Base-by-base conservation (phyloP, 176 grass and related monocot genomes). In the Avena insularis region DNA sequence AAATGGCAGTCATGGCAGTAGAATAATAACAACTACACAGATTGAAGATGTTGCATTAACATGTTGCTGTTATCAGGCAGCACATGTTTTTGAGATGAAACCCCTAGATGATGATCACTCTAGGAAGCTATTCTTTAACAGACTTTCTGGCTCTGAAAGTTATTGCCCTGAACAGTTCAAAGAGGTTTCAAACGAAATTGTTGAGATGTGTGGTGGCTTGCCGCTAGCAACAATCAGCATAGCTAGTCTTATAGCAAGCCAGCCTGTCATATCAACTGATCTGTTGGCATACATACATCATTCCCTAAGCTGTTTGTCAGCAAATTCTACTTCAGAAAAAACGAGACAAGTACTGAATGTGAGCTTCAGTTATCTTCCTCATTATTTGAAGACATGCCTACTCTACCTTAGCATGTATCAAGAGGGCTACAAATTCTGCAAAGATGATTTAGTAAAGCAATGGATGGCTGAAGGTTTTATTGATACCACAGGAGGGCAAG, bases 301-400 rank as follows among this genome's bases (percentile, higher is more conserved):
- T 6, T 75, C 46, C 0, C 7, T 75, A 75, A 15, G n/a, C 5
- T 74, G 12, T 74, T 50, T 49, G 1, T 75, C 12, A 1, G 6
- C 72, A 9, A 40, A 43, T 43, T 20, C 67, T 43, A 43, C 67
- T 20, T 76, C 3, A 17, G 51, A 77, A 66, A 47, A 1, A 19
- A 53, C 35, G 0, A 23, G 33, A 54, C 15, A 63, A 51, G 43
- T 15, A 35, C 0, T 85, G 16, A 36, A 36, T 2, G 15, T 65
- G 9, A 38, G 11, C 11, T 85, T 53, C 10, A 64, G 20, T 1
- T 3, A 40, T 38, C 83, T 85, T 54, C 45, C 71, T 23, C 15
- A 51, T 5, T 12, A 65, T 38, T 54, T 85, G 71, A 85, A 85
- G 45, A 36, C 23, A 49, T 85, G 83, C 17, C 8, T 85, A 16